phyloP scores from a whole-genome alignment of 73 alveolate genomes.

The Paramecium octaurelia region DNA sequence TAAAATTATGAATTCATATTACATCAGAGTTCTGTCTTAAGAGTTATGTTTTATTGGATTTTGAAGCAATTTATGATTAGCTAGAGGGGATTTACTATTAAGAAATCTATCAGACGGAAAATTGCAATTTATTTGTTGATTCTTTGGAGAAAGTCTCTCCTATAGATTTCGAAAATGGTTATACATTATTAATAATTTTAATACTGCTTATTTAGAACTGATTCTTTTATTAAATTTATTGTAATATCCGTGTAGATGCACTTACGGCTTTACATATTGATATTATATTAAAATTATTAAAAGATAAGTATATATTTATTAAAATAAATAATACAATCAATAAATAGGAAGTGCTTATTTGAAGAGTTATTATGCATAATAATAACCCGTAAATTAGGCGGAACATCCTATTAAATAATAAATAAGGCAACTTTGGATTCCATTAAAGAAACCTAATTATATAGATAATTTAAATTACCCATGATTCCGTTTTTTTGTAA shows the following conservation, averaged over 20 bases:
- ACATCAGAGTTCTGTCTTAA: not conserved
- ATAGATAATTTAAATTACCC: not conserved
- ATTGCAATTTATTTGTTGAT: not conserved
- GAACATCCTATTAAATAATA: conserved; percentile 38
- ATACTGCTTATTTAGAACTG: not conserved
- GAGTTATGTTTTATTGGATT: not conserved
- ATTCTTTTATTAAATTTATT: not conserved
- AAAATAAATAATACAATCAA: not conserved
- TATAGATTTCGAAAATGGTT: not conserved
- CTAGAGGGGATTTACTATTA: not conserved
- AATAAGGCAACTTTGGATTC: not conserved
- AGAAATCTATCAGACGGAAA: not conserved
- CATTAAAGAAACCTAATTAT: not conserved
- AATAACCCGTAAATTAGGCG: conserved; percentile 18
- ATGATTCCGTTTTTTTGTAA: not conserved
- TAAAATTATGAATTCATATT: not conserved
- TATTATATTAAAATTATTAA: not conserved
- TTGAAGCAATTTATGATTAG: not conserved
- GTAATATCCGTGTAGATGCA: not conserved
- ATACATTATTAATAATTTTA: not conserved
- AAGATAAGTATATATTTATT: not conserved
- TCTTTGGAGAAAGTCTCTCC: not conserved
- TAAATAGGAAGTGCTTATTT: not conserved
- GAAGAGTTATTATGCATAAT: conserved; percentile 5
- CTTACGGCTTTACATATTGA: not conserved